A percentile compares a stretch with the other conserved stretches of the same genome.
Conservation (phyloP, 352 stramenopile genomes). For the Phytophthora constricta region DNA sequence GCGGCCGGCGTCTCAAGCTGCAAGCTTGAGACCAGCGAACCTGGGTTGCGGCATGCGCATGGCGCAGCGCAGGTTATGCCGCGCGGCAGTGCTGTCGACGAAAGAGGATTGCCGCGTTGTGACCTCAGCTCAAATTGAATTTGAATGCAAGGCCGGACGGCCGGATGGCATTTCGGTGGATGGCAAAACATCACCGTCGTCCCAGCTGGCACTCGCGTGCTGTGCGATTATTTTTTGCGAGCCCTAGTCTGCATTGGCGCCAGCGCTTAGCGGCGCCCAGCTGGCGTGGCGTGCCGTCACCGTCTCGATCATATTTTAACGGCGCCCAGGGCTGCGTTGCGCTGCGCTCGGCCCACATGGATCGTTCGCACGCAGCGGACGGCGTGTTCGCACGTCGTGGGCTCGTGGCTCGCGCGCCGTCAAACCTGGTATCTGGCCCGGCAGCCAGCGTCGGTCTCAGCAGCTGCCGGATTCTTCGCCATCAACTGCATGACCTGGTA, state of each 20-base stretch:
- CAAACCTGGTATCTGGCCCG: background rate
- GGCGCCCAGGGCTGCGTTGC: background rate
- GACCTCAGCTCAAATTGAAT: too few relatives aligned
- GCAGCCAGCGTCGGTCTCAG: background rate
- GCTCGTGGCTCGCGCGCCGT: background rate
- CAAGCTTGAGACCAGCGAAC: slow-evolving; percentile 7
- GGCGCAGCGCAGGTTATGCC: background rate
- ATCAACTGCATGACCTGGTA: background rate
- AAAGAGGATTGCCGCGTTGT: too few relatives aligned
- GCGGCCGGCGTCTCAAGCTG: slow-evolving; percentile 14
- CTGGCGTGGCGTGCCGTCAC: background rate
- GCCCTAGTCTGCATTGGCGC: background rate
- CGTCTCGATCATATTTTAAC: background rate
- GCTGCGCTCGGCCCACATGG: background rate
- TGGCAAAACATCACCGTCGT: background rate
- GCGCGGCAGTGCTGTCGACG: too few relatives aligned
- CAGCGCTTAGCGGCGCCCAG: background rate
- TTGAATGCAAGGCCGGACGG: too few relatives aligned
- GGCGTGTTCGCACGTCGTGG: background rate
- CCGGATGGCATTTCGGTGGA: background rate
- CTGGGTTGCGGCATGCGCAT: slow-evolving; percentile 5
- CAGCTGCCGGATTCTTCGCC: slow-evolving; percentile 1
- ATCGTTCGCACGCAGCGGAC: slow-evolving; percentile 2
- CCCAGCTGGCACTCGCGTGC: background rate
- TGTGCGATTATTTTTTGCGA: too few relatives aligned